Percentiles rank a stretch among this genome's conserved stretches.
phyloP scores from a whole-genome alignment of 768 basidiomycete genomes.

The Filobasidium floriforme region DNA sequence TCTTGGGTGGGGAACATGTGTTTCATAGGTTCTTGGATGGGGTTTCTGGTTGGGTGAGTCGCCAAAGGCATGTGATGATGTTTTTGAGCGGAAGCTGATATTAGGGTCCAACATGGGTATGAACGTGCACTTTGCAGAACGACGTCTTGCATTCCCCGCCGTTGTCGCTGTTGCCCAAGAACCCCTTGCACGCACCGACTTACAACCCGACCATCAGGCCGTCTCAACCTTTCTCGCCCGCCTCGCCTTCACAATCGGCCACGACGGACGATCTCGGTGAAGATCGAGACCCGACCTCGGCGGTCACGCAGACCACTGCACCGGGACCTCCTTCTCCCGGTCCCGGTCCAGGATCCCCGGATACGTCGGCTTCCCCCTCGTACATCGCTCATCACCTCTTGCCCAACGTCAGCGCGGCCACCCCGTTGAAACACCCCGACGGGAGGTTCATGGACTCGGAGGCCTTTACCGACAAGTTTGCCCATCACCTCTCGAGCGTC shows the following conservation, averaged over 20 bases:
- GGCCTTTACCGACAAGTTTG: constrained; percentile 90
- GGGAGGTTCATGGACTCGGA: constrained; percentile 95
- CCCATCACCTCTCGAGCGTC: constrained; percentile 76
- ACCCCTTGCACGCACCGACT: constrained; percentile 87
- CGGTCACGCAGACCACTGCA: background rate
- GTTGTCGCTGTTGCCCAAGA: constrained; percentile 83
- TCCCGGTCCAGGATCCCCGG: constrained; percentile 12
- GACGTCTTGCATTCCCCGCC: constrained; percentile 92
- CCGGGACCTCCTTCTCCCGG: constrained; percentile 21
- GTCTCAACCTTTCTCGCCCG: constrained; percentile 14
- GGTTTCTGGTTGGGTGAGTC: constrained; percentile 74
- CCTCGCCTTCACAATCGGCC: constrained; percentile 21
- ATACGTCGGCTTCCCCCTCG: constrained; percentile 1
- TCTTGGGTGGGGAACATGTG: constrained; percentile 88
- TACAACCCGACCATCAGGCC: constrained; percentile 68
- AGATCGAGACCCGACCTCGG: background rate
- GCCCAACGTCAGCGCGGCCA: constrained; percentile 79
- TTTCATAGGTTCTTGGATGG: constrained; percentile 94
- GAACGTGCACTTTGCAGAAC: too few relatives aligned
- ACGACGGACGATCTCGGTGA: background rate
- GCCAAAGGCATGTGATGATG: too few relatives aligned
- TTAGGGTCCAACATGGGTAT: too few relatives aligned
- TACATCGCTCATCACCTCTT: constrained; percentile 50
- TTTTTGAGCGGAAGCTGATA: too few relatives aligned
- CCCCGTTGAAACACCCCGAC: constrained; percentile 84